Evolutionary conservation across 2,329 filamentous ascomycete species (phyloP).

Genomic region (Escovopsis weberi): DNA sequence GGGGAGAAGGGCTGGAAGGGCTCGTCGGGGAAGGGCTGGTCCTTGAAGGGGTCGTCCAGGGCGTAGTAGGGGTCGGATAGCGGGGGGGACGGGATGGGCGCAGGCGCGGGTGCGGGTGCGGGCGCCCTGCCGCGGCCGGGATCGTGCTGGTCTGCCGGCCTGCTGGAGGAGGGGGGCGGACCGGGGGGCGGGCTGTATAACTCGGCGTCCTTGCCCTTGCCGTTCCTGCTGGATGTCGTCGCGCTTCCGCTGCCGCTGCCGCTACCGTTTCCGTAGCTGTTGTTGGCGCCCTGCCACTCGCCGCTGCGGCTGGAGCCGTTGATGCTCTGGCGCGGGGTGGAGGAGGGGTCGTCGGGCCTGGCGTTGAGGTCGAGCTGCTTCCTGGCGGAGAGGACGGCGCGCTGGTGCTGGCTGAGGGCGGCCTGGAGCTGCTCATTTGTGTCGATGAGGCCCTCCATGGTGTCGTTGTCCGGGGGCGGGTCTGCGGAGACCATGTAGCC

Average conservation of each 20-base stretch:
- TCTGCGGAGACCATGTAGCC: constrained; percentile 68
- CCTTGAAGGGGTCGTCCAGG: constrained; percentile 16
- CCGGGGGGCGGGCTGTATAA: constrained; percentile 12
- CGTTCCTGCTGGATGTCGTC: constrained; percentile 7
- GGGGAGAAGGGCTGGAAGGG: constrained; percentile 25
- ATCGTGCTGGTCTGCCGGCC: constrained; percentile 8
- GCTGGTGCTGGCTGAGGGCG: constrained; percentile 71
- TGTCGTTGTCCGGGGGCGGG: constrained; percentile 79
- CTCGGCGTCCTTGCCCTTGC: constrained; percentile 22
- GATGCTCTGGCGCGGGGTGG: constrained; percentile 11
- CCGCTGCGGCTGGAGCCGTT: constrained; percentile 18
- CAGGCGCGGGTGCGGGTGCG: too few relatives aligned
- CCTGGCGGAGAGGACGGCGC: constrained; percentile 52
- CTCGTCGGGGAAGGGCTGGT: constrained; percentile 15
- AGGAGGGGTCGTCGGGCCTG: constrained; percentile 9
- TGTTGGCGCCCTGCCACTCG: constrained; percentile 4
- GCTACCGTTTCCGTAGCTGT: constrained; percentile 3
- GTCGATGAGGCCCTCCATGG: constrained; percentile 84
- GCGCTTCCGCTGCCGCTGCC: neutral
- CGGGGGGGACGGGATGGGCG: neutral
- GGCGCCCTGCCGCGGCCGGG: constrained; percentile 12
- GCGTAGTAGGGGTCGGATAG: constrained; percentile 2
- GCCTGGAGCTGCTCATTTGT: constrained; percentile 83
- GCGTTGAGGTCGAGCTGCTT: constrained; percentile 34
- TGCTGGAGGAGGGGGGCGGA: constrained; percentile 6